Evolutionary conservation across 768 basidiomycete species (phyloP), one percentile per base, ranked within the genome.

Genomic region (Hygrocybe punicea): DNA sequence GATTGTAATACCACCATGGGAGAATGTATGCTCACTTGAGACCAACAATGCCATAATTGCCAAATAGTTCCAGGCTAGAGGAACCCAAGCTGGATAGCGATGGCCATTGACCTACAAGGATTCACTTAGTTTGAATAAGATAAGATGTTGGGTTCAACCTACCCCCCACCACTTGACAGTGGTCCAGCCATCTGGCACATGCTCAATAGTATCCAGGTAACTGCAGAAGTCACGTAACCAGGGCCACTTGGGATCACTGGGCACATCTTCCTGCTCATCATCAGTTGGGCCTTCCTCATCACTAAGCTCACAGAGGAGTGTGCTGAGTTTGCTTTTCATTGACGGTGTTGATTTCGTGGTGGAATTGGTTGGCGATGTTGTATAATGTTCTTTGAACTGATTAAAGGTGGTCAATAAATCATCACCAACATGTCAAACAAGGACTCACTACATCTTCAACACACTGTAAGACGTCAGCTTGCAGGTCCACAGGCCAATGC

Each of bases 21-120:
- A 78, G 59, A 79, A 78, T 8, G 73, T 74, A 10, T 64, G 65
- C 59, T 78, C 73, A 62, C 71, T 73, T 6, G 74, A 76, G 8
- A 77, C 75, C 1, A 68, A 73, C 0, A 70, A 71, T 10, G 71
- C 71, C 71, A 76, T 75, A 25, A 78, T 69, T 2, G 72, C 47
- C 9, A 78, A 66, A 23, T 72, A 71, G 55, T 78, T 74, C 8
- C 62, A 54, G 9, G 76, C 72, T 2, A 77, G 63, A 0, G 71
- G 71, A 0, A 67, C 70, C 74, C 73, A 76, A 1, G 66, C 65
- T 4, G 69, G 73, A 57, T 70, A 71, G 2, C 62, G 58, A 5
- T 36, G 25, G 5, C 62, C 46, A 60, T 74, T 71, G 1, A 60
- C 25, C 69, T 71, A 36, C 5, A 17, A 34, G 14, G 29, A 34